These are phyloP conservation scores for Mentha longifolia DNA, from an alignment of 257 asterid genomes.

Conservation along the genomic window DNA sequence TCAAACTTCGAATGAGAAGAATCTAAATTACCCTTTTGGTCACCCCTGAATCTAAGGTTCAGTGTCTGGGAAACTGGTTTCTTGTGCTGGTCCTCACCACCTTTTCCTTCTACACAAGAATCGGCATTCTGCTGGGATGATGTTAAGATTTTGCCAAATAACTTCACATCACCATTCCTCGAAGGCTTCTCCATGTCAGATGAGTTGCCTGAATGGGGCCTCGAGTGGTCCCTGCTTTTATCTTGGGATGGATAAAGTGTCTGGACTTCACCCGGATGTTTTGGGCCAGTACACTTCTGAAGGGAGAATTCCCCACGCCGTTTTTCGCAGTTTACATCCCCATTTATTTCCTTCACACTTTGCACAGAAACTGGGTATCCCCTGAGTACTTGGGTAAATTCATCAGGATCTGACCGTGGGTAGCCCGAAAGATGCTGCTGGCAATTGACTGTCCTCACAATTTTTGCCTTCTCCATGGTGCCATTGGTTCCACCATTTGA, in stretches of 20 bases:
- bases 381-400: constrained; percentile 51
- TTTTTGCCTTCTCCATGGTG: constrained; percentile 36
- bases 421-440: constrained; percentile 43
- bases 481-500: constrained; percentile 39
- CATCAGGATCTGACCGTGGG: constrained; percentile 45
- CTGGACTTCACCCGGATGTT: constrained; percentile 45
- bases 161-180: constrained; percentile 77
- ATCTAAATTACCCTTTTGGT: constrained; percentile 47
- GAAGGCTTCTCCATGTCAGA: constrained; percentile 63
- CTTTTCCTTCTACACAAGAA: constrained; percentile 37
- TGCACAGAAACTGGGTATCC: constrained; percentile 60
- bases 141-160: constrained; percentile 85
- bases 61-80: constrained; percentile 45
- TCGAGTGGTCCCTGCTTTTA: constrained; percentile 38
- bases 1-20: constrained; percentile 52
- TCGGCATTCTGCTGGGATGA: constrained; percentile 57
- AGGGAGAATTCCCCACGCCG: constrained; percentile 47
- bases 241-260: constrained; percentile 43
- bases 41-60: constrained; percentile 44
- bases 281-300: constrained; percentile 52
- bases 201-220: constrained; percentile 48
- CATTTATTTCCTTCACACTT: constrained; percentile 45
- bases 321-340: constrained; percentile 45
- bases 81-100: constrained; percentile 41
- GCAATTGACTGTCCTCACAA: constrained; percentile 39